Evolutionary conservation across 2,329 filamentous ascomycete genomes (phyloP), one percentile per base, ranked within the genome.

Genomic region (Penicillium sclerotiorum): DNA sequence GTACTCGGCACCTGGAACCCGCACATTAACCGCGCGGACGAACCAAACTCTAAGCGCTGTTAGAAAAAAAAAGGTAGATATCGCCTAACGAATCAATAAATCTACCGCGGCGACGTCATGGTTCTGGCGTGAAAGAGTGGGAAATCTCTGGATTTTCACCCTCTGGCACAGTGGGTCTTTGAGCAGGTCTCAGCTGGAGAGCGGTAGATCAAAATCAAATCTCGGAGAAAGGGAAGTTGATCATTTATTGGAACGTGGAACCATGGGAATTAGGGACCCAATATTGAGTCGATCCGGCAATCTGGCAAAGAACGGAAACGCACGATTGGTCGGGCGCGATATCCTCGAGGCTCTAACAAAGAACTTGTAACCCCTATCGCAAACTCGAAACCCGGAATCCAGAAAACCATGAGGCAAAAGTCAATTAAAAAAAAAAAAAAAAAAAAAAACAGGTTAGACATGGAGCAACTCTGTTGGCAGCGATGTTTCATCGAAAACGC

Each of bases 271-370:
- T 37, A 35, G 7, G 17, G 39, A 32, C 45, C 53, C 45, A 56
- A 52, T 48, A 56, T 53, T 58, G 50, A 56, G 54, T 33, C 32
- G 50, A 48, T 49, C 44, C 50, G 37, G 45, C n/a, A n/a, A n/a
- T n/a, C n/a, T n/a, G n/a, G n/a, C n/a, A n/a, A n/a, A n/a, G n/a
- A n/a, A n/a, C n/a, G n/a, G n/a, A n/a, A n/a, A n/a, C n/a, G n/a
- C n/a, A n/a, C n/a, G n/a, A n/a, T n/a, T n/a, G n/a, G n/a, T n/a
- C n/a, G n/a, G n/a, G n/a, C n/a, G n/a, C n/a, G n/a, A n/a, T n/a
- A n/a, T n/a, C n/a, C n/a, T n/a, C n/a, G n/a, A n/a, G n/a, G n/a
- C n/a, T n/a, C n/a, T n/a, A n/a, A n/a, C n/a, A n/a, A n/a, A n/a
- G n/a, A n/a, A n/a, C n/a, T n/a, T n/a, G n/a, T n/a, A n/a, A n/a